These are phyloP conservation scores for Sonneratia caseolaris DNA, from an alignment of 345 rosid species.

Conservation along the genomic window DNA sequence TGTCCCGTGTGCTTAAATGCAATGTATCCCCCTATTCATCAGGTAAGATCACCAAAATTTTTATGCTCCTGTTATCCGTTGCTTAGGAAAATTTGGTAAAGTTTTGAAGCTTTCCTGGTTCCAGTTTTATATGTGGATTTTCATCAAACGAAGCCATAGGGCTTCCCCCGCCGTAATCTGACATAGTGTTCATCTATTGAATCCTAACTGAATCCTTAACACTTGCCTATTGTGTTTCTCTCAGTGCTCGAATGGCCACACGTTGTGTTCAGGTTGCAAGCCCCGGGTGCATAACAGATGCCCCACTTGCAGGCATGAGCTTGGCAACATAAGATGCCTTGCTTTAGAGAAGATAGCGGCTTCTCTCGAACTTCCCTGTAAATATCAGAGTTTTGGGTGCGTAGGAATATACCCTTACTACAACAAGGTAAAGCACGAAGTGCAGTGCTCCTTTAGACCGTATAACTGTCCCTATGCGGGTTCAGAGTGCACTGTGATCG, in stretches of 20 bases:
- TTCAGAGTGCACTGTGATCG: slow-evolving; percentile 64
- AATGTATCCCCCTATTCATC: slow-evolving; percentile 87
- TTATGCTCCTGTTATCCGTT: neutral
- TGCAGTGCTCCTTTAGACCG: slow-evolving; percentile 55
- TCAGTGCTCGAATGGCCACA: slow-evolving; percentile 81
- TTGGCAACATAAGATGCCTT: slow-evolving; percentile 80
- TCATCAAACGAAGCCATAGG: neutral
- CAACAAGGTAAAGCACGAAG: slow-evolving; percentile 74
- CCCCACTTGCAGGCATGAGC: slow-evolving; percentile 82
- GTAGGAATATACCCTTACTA: slow-evolving; percentile 68
- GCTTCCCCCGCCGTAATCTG: neutral
- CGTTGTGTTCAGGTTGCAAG: slow-evolving; percentile 72
- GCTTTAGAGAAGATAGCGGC: slow-evolving; percentile 85
- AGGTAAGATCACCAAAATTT: slow-evolving; percentile 31
- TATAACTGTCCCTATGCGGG: slow-evolving; percentile 79
- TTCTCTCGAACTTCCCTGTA: slow-evolving; percentile 77
- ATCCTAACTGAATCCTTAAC: slow-evolving; percentile 3
- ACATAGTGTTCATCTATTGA: neutral
- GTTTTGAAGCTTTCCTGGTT: neutral
- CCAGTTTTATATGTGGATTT: neutral
- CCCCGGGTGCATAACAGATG: slow-evolving; percentile 77
- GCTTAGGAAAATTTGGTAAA: neutral
- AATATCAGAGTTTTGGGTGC: slow-evolving; percentile 69
- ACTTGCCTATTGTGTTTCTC: slow-evolving; percentile 8
- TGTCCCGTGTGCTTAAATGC: slow-evolving; percentile 83